Evolutionary conservation across 306 rosid genomes (phyloP).

Genomic region (Sicyos edulis): DNA sequence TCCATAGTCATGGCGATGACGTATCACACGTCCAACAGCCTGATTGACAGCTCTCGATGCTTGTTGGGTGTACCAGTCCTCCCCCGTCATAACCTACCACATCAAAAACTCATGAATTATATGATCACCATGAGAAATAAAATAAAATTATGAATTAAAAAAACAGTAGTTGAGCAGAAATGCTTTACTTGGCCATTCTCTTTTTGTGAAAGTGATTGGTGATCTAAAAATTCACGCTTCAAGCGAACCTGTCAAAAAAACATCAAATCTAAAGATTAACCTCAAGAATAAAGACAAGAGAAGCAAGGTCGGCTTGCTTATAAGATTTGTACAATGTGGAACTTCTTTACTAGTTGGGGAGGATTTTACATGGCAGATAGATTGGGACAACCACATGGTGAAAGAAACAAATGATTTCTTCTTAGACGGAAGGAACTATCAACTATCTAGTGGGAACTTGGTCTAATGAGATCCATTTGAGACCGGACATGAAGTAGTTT

Average conservation of each 20-base stretch:
- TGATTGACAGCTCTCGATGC: slow-evolving; percentile 95
- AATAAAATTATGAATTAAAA: not conserved
- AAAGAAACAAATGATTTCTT: not conserved
- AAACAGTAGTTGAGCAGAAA: not conserved
- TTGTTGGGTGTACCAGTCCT: slow-evolving; percentile 93
- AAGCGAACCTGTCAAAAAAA: slow-evolving; percentile 56
- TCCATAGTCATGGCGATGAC: slow-evolving; percentile 94
- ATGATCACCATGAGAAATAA: slow-evolving; percentile 7
- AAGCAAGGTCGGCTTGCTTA: not conserved
- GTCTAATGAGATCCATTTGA: slow-evolving; percentile 8
- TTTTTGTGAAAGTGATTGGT: slow-evolving; percentile 43
- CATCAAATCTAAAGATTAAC: not conserved
- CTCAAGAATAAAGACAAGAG: not conserved
- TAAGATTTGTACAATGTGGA: not conserved
- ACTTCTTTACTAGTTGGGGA: not conserved
- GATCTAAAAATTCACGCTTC: slow-evolving; percentile 83
- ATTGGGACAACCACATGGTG: not conserved
- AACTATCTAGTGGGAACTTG: not conserved
- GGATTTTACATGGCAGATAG: not conserved
- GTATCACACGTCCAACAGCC: slow-evolving; percentile 96
- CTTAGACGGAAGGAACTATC: not conserved
- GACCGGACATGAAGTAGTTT: not conserved
- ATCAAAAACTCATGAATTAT: slow-evolving; percentile 20
- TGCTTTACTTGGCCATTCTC: slow-evolving; percentile 45
- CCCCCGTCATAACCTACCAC: slow-evolving; percentile 62